Conservation (phyloP, 345 rosid species). For the Anacardium occidentale region DNA sequence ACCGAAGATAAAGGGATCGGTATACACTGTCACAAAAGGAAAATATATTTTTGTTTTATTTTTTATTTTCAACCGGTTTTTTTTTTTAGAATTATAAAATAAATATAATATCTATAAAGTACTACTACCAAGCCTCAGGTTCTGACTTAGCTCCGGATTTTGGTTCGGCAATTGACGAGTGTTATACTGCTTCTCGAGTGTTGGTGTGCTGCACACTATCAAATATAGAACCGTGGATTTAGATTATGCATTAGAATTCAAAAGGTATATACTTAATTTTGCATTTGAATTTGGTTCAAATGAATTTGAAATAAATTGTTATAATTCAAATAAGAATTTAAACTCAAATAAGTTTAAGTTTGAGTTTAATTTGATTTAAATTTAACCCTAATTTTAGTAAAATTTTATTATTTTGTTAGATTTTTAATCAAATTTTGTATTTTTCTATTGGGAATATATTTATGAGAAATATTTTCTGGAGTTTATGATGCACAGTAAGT, state of each 20-base stretch:
- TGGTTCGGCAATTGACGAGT: background rate
- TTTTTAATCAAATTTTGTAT: too few relatives aligned
- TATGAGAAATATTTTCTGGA: too few relatives aligned
- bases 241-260: too few relatives aligned
- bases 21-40: slow-evolving; percentile 17
- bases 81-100: background rate
- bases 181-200: background rate
- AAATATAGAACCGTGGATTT: background rate
- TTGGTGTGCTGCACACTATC: background rate
- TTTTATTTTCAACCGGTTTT: slow-evolving; percentile 12
- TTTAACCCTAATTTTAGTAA: too few relatives aligned
- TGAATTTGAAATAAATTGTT: too few relatives aligned
- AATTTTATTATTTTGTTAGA: too few relatives aligned
- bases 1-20: slow-evolving; percentile 40
- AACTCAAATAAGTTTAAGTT: too few relatives aligned
- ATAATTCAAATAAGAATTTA: too few relatives aligned
- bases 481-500: background rate
- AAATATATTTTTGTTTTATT: background rate
- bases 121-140: slow-evolving; percentile 23
- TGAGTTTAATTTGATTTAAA: too few relatives aligned
- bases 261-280: too few relatives aligned
- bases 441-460: too few relatives aligned
- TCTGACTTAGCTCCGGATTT: slow-evolving; percentile 28
- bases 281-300: too few relatives aligned
- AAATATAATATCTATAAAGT: background rate